A percentile compares a stretch with the other conserved stretches of the same genome.
Conservation (phyloP, 2,329 filamentous ascomycete genomes). For the Lasiodiplodia gonubiensis region DNA sequence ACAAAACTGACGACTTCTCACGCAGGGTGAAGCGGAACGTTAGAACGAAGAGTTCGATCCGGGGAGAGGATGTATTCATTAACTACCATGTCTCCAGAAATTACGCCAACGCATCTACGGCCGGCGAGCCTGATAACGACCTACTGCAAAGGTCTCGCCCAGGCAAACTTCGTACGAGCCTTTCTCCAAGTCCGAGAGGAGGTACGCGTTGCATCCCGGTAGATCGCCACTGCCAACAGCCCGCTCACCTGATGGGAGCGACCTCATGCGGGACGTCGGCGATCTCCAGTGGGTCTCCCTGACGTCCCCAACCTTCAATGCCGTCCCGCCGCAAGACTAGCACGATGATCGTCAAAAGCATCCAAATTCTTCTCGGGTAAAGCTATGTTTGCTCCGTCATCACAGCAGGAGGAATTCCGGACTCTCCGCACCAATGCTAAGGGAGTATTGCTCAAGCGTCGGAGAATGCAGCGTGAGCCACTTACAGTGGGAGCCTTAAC, state of each 20-base stretch:
- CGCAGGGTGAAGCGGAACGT: neutral
- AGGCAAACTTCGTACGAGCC: neutral
- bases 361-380: neutral
- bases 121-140: neutral
- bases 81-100: neutral
- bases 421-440: constrained; percentile 3
- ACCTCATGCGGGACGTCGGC: neutral
- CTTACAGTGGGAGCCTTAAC: neutral
- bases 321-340: neutral
- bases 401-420: neutral
- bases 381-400: neutral
- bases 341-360: neutral
- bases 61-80: constrained; percentile 2
- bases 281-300: neutral
- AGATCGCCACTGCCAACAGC: neutral
- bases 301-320: neutral
- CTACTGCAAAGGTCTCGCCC: neutral
- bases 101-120: neutral
- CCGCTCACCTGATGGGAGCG: neutral
- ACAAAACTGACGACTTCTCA: neutral
- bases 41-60: neutral
- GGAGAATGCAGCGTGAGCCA: neutral
- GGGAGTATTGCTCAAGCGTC: neutral
- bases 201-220: neutral
- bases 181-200: neutral